Evolutionary conservation across 306 rosid genomes (phyloP).

Genomic region (Begonia fuchsioides): DNA sequence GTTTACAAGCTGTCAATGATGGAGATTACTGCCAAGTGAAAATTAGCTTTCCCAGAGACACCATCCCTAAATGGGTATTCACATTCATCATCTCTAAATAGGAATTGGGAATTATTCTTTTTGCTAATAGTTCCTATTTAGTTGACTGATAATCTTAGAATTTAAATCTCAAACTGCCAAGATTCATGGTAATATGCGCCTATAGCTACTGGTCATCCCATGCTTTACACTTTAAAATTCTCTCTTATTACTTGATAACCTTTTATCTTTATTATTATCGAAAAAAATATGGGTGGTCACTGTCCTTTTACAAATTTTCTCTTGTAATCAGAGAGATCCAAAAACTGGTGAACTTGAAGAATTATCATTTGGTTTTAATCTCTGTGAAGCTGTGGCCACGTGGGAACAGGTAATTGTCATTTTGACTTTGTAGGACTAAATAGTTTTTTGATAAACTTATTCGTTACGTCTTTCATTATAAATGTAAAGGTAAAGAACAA

Average conservation of each 20-base stretch:
- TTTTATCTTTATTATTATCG: not conserved
- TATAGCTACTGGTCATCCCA: too few relatives aligned
- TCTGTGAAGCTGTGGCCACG: conserved; percentile 89
- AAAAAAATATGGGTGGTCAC: not conserved
- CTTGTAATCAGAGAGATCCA: conserved; percentile 63
- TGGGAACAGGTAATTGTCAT: conserved; percentile 69
- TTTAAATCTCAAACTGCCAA: not conserved
- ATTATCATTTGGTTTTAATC: conserved; percentile 63
- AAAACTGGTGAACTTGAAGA: conserved; percentile 89
- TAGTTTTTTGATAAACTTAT: not conserved
- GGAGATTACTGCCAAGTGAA: conserved; percentile 55
- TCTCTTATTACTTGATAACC: too few relatives aligned
- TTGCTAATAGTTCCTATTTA: conserved; percentile 1
- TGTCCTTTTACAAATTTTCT: conserved; percentile 7
- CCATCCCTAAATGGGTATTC: conserved; percentile 90
- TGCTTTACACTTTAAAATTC: too few relatives aligned
- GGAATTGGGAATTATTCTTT: not conserved
- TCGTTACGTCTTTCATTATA: too few relatives aligned
- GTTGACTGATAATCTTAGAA: not conserved
- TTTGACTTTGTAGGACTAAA: conserved; percentile 1
- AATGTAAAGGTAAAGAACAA: too few relatives aligned
- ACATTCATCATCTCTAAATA: conserved; percentile 2
- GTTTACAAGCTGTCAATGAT: conserved; percentile 41
- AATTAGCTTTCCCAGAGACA: conserved; percentile 57
- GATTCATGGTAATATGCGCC: too few relatives aligned